phyloP scores from a whole-genome alignment of 1,284 basidiomycete genomes.

The Puccinia hordei region DNA sequence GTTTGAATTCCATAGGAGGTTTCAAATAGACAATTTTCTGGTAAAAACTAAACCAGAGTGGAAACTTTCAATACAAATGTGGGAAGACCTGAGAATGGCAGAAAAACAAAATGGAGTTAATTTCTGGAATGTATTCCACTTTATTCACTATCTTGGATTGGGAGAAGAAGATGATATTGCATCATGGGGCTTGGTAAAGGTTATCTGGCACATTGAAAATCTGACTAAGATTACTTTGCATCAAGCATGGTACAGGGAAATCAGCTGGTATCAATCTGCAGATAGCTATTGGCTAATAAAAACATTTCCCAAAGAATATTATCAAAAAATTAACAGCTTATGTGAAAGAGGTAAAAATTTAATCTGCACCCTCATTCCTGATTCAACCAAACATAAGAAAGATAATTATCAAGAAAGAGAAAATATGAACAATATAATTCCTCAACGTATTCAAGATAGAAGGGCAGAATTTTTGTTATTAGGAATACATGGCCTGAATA shows the following conservation, averaged over 20 bases:
- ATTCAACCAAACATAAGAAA: background rate
- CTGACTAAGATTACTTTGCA: background rate
- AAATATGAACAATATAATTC: too few relatives aligned
- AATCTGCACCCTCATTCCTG: too few relatives aligned
- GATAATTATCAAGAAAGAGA: background rate
- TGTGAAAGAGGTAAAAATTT: background rate
- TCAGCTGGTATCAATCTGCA: background rate
- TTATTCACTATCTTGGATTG: background rate
- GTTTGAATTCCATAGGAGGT: background rate
- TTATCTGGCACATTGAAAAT: background rate
- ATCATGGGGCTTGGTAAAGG: background rate
- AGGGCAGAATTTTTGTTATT: too few relatives aligned
- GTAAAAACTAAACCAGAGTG: background rate
- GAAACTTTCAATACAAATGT: background rate
- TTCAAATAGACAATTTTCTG: background rate
- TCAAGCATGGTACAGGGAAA: background rate
- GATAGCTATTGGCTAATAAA: background rate
- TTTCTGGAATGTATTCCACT: background rate
- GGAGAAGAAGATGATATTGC: background rate
- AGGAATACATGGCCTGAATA: too few relatives aligned
- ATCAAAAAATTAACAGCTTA: background rate
- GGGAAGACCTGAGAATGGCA: background rate
- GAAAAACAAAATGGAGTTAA: background rate
- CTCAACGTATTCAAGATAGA: too few relatives aligned
- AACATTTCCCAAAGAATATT: background rate